Percentiles rank a stretch among this genome's conserved stretches.
Conservation (phyloP, 2,329 filamentous ascomycete species). For the Colletotrichum orbiculare region DNA sequence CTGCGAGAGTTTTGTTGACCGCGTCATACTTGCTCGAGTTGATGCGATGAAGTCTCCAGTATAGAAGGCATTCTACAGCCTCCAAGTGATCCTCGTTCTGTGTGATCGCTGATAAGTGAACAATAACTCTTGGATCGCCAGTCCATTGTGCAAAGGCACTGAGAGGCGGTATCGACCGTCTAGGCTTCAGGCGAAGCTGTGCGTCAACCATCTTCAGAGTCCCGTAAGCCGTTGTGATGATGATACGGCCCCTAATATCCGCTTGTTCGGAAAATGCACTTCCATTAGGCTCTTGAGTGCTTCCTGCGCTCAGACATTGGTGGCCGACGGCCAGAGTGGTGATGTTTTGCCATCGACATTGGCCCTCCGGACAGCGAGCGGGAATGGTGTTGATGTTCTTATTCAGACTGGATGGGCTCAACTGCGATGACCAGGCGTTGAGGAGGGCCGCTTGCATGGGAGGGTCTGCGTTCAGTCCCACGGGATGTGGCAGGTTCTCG, state of each 20-base stretch:
- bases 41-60: neutral
- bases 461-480: neutral
- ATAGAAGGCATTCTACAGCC: neutral
- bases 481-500: too few relatives aligned
- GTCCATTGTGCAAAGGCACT: neutral
- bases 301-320: neutral
- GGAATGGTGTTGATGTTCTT: neutral
- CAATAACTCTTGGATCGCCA: neutral
- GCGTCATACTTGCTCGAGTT: neutral
- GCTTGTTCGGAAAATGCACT: neutral
- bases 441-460: neutral
- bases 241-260: neutral
- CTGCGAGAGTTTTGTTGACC: neutral
- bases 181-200: neutral
- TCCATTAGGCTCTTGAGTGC: neutral
- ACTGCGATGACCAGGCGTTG: neutral
- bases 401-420: neutral
- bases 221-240: neutral
- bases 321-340: neutral
- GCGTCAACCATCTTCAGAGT: neutral
- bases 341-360: neutral
- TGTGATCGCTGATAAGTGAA: neutral
- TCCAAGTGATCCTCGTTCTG: neutral
- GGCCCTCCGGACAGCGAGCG: neutral
- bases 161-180: neutral